phyloP scores from a whole-genome alignment of 1,284 basidiomycete species.

The Bondarzewia mesenterica region DNA sequence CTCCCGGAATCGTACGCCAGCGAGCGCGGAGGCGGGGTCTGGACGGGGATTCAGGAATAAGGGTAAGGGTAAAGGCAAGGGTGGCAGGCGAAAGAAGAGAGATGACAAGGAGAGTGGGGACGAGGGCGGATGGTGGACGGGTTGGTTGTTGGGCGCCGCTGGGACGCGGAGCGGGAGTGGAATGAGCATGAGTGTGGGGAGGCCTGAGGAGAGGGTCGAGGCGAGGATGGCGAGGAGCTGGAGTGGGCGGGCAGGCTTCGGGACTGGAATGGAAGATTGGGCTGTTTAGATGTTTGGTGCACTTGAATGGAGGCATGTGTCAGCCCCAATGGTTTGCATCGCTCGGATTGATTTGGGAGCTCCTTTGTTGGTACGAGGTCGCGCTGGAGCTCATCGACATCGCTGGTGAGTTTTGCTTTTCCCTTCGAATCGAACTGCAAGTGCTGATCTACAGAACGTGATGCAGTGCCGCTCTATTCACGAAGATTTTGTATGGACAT shows the following conservation, averaged over 20 bases:
- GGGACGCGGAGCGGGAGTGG: slow-evolving; percentile 16
- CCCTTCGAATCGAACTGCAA: too few relatives aligned
- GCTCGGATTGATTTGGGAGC: too few relatives aligned
- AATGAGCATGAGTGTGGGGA: slow-evolving; percentile 14
- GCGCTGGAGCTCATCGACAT: too few relatives aligned
- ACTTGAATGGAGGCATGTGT: background rate
- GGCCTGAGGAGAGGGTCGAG: slow-evolving; percentile 40
- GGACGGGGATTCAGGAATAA: slow-evolving; percentile 18
- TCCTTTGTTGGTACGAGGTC: too few relatives aligned
- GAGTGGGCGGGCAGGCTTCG: slow-evolving; percentile 34
- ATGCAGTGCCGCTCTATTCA: too few relatives aligned
- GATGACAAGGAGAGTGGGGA: slow-evolving; percentile 15
- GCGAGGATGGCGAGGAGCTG: slow-evolving; percentile 37
- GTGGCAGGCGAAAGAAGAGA: slow-evolving; percentile 15
- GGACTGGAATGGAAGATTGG: slow-evolving; percentile 52
- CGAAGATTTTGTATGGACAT: too few relatives aligned
- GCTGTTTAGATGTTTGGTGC: slow-evolving; percentile 28
- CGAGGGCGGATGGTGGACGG: slow-evolving; percentile 39
- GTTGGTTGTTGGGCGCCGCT: slow-evolving; percentile 30
- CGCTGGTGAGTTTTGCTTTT: too few relatives aligned
- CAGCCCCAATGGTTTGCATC: background rate
- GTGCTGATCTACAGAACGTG: too few relatives aligned
- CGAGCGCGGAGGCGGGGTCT: slow-evolving; percentile 15
- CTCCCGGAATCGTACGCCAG: slow-evolving; percentile 54
- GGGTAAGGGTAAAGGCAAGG: slow-evolving; percentile 18